These are phyloP conservation scores for Wickerhamiella dianesei DNA, from an alignment of 805 yeast species.

Conservation along the genomic window DNA sequence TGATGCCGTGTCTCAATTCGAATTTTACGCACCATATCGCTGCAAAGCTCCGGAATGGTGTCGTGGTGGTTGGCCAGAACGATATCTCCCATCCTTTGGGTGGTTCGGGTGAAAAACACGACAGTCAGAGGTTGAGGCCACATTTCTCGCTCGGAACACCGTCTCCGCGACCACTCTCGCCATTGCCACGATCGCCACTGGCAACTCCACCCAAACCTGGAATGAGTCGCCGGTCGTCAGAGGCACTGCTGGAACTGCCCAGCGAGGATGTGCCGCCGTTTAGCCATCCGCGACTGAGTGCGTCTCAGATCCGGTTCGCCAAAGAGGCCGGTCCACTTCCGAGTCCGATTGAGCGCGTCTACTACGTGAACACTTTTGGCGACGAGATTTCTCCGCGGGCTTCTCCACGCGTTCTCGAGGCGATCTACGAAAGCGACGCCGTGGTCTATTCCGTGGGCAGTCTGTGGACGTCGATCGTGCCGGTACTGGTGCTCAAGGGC, in stretches of 20 bases:
- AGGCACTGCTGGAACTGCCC: background rate
- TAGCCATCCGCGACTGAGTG: constrained; percentile 63
- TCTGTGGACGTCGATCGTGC: constrained; percentile 73
- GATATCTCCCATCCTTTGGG: constrained; percentile 93
- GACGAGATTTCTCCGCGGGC: constrained; percentile 72
- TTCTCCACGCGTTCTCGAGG: constrained; percentile 43
- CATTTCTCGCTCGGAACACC: background rate
- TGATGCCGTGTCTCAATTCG: constrained; percentile 72
- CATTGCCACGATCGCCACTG: too few relatives aligned
- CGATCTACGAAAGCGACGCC: constrained; percentile 36
- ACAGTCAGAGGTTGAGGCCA: background rate
- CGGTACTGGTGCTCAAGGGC: constrained; percentile 61
- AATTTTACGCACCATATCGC: constrained; percentile 78
- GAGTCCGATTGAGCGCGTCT: constrained; percentile 59
- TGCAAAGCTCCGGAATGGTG: constrained; percentile 56
- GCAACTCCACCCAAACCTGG: too few relatives aligned
- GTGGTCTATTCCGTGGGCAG: constrained; percentile 77
- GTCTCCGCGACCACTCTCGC: background rate
- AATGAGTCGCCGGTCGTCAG: background rate
- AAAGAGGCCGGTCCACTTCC: constrained; percentile 52
- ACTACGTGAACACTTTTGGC: constrained; percentile 77
- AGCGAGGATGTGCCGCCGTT: constrained; percentile 54
- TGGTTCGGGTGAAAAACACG: background rate
- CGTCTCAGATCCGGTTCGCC: constrained; percentile 61
- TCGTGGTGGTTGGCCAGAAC: constrained; percentile 74